Evolutionary conservation across 139 green algal species (phyloP), one percentile per base, ranked within the genome.

Genomic region (Chlamydomonas sphaeroides): DNA sequence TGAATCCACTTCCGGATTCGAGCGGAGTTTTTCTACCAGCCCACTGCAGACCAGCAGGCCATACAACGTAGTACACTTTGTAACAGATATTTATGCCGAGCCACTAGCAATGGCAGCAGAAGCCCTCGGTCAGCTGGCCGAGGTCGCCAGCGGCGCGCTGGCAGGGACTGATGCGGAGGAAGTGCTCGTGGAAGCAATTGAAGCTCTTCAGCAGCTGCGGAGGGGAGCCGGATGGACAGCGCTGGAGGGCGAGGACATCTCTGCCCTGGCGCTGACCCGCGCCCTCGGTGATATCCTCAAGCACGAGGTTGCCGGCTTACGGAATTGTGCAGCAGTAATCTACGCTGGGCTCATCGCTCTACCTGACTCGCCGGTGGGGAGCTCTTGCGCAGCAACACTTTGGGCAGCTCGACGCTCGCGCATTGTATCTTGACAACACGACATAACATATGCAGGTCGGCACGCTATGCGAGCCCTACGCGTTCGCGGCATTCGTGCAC

Each of bases 401-500:
- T n/a, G n/a, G n/a, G n/a, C n/a, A n/a, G n/a, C n/a, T n/a, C n/a
- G n/a, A n/a, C n/a, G n/a, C n/a, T n/a, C n/a, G n/a, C n/a, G n/a
- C n/a, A n/a, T n/a, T n/a, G n/a, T n/a, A n/a, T n/a, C 45, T 53
- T 53, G 45, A 53, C 45, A 53, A 53, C 63, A 10, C 33, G 33
- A n/a, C 32, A 2, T 21, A 45, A 42, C 32, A 8, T 68, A 33
- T 65, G 48, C 77, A 88, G 77, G 78, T 77, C 11, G 77, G 72
- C 5, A 87, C 67, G 26, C 71, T 87, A 0, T 87, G 70, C 33
- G 82, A 87, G 48, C 82, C 82, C 2, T 87, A 83, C 65, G 78
- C 73, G 11, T 87, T 87, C 48, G 42, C 65, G 2, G 73, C 62
- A 2, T 78, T 87, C 18, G 32, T 87, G 1, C 72, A 87, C n/a